These are phyloP conservation scores for Usnea hakonensis DNA, from an alignment of 495 filamentous ascomycete genomes.

Conservation along the genomic window DNA sequence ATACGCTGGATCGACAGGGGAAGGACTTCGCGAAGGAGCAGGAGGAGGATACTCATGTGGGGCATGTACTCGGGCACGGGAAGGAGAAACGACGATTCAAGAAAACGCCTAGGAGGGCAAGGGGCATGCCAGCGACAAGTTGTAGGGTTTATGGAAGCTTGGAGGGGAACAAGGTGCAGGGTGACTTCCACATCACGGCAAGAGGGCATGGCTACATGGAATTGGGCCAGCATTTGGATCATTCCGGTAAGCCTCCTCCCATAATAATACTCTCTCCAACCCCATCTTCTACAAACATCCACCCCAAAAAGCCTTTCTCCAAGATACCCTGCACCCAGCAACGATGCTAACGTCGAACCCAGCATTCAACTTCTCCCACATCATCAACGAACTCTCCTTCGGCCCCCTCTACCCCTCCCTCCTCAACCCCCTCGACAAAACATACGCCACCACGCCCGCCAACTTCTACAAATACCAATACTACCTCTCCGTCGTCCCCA, in stretches of 20 bases:
- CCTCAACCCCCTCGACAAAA: slow-evolving; percentile 87
- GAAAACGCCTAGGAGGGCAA: slow-evolving; percentile 61
- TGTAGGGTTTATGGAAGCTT: slow-evolving; percentile 88
- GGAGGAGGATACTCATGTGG: slow-evolving; percentile 46
- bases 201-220: slow-evolving; percentile 88
- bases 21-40: slow-evolving; percentile 41
- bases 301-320: neutral
- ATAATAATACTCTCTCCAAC: slow-evolving; percentile 3
- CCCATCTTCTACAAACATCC: slow-evolving; percentile 7
- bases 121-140: slow-evolving; percentile 46
- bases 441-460: slow-evolving; percentile 60
- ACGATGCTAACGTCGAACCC: neutral
- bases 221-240: slow-evolving; percentile 73
- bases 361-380: slow-evolving; percentile 98
- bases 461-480: slow-evolving; percentile 98
- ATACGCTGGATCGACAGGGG: slow-evolving; percentile 51
- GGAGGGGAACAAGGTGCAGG: slow-evolving; percentile 91
- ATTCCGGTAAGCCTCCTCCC: slow-evolving; percentile 50
- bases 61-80: slow-evolving; percentile 45
- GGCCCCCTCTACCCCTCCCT: slow-evolving; percentile 91
- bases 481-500: slow-evolving; percentile 93
- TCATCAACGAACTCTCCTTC: slow-evolving; percentile 93
- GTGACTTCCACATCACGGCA: slow-evolving; percentile 97
- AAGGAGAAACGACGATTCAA: slow-evolving; percentile 47
- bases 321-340: too few species aligned